phyloP scores from a whole-genome alignment of 306 rosid genomes.

The Cicer judaicum region DNA sequence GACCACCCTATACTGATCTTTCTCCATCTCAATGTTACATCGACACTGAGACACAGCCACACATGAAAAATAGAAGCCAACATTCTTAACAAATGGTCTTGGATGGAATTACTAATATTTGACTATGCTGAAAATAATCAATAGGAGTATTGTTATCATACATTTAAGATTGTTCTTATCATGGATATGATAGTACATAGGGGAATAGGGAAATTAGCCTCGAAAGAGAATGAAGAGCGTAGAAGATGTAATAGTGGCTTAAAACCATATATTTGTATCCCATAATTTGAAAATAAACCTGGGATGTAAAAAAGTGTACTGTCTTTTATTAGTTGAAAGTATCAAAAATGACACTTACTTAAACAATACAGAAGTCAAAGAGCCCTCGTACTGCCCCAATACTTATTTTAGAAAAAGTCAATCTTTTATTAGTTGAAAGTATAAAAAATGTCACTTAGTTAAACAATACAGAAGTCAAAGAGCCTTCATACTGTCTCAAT shows the following conservation, averaged over 20 bases:
- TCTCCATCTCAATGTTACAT: too few species aligned
- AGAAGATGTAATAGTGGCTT: background rate
- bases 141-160: background rate
- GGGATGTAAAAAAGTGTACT: background rate
- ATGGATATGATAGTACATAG: background rate
- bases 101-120: background rate
- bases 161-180: background rate
- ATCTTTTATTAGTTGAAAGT: background rate
- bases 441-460: too few species aligned
- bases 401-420: too few species aligned
- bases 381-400: too few species aligned
- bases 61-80: background rate
- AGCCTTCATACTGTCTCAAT: too few species aligned
- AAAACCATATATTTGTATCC: background rate
- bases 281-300: background rate
- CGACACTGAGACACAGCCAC: background rate
- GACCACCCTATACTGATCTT: background rate
- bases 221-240: background rate
- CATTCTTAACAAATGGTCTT: background rate
- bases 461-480: too few species aligned
- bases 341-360: too few species aligned
- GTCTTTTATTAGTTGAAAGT: background rate
- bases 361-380: too few species aligned
- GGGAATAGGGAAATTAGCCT: background rate
- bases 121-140: background rate